These are phyloP conservation scores for Tetrahymena borealis DNA, from an alignment of 73 alveolate species.

Conservation along the genomic window DNA sequence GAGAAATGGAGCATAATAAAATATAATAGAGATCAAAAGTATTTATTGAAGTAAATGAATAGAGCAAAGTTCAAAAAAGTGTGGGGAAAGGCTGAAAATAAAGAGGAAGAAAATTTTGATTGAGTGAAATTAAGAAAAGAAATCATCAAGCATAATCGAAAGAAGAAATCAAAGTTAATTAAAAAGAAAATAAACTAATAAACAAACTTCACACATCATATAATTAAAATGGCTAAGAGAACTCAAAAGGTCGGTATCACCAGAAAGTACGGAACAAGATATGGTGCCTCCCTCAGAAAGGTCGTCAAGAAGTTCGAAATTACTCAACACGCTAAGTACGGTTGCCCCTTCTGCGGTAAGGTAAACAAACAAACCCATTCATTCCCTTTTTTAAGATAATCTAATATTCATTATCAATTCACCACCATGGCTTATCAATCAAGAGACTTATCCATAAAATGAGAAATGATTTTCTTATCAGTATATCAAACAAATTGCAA, in stretches of 20 bases:
- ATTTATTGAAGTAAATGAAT: background rate
- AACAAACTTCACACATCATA: slow-evolving; percentile 1
- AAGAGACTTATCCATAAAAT: too few species aligned
- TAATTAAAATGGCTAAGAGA: slow-evolving; percentile 80
- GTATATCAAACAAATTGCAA: too few species aligned
- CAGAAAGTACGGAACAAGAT: slow-evolving; percentile 95
- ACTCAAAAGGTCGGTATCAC: slow-evolving; percentile 95
- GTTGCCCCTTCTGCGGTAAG: slow-evolving; percentile 91
- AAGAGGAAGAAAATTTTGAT: slow-evolving; percentile 1
- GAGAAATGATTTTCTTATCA: too few species aligned
- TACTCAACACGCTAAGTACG: slow-evolving; percentile 74
- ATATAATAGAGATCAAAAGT: background rate
- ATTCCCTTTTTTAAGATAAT: background rate
- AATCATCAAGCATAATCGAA: background rate
- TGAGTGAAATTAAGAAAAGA: slow-evolving; percentile 1
- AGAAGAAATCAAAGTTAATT: background rate
- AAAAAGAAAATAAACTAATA: background rate
- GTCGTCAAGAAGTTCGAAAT: slow-evolving; percentile 91
- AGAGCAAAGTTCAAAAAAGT: background rate
- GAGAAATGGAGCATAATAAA: too few species aligned
- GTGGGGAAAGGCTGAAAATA: slow-evolving; percentile 4
- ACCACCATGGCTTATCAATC: too few species aligned
- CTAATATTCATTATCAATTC: too few species aligned
- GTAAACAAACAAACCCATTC: slow-evolving; percentile 27
- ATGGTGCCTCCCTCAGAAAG: slow-evolving; percentile 89